phyloP scores from a whole-genome alignment of 352 stramenopile species.

The Phytophthora meadii region DNA sequence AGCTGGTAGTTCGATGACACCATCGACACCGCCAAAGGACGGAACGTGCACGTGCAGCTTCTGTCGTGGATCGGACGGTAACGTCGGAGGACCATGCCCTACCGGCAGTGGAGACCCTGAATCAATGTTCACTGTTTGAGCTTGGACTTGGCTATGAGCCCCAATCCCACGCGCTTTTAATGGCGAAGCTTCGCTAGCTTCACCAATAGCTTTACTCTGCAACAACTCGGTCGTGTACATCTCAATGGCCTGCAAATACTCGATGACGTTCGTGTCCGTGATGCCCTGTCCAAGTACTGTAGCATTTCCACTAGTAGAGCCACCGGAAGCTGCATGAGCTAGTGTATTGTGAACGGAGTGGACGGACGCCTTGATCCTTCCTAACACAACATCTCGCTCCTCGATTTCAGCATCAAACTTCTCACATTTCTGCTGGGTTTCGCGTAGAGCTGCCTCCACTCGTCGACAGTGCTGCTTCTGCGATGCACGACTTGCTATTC shows the following conservation, averaged over 20 bases:
- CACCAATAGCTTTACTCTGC: conserved; percentile 42
- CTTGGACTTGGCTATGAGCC: conserved; percentile 6
- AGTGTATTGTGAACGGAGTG: conserved; percentile 81
- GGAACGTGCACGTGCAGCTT: conserved; percentile 69
- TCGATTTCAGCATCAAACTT: conserved; percentile 65
- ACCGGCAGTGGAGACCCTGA: conserved; percentile 32
- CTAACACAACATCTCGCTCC: conserved; percentile 57
- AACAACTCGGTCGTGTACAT: conserved; percentile 69
- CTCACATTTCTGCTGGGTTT: conserved; percentile 49
- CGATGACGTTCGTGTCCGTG: conserved; percentile 69
- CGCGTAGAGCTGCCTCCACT: conserved; percentile 46
- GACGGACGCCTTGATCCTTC: conserved; percentile 69
- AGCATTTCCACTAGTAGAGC: conserved; percentile 24
- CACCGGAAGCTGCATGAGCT: conserved; percentile 54
- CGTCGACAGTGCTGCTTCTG: conserved; percentile 65
- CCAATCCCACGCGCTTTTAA: conserved; percentile 13
- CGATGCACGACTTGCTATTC: conserved; percentile 59
- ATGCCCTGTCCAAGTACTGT: conserved; percentile 32
- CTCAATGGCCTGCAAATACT: conserved; percentile 82
- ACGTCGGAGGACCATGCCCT: conserved; percentile 53
- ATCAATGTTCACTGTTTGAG: neutral
- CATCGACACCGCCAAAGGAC: conserved; percentile 61
- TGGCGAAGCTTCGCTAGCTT: conserved; percentile 15
- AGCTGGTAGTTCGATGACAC: conserved; percentile 59
- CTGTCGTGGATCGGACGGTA: conserved; percentile 60